Evolutionary conservation across 768 basidiomycete species (phyloP).

Genomic region (Gelatoporia subvermispora): DNA sequence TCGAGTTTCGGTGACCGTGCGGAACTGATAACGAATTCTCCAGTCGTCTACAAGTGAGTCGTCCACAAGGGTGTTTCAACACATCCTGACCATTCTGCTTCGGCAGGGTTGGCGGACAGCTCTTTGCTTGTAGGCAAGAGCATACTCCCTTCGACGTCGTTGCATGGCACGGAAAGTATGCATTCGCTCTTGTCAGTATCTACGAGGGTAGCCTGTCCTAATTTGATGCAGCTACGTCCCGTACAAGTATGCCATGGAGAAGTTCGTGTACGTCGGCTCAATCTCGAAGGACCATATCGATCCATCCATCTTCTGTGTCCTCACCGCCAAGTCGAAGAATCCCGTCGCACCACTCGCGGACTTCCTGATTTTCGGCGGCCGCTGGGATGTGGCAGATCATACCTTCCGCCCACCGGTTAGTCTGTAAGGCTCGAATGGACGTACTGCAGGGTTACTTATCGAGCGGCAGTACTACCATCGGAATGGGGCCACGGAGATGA

Average conservation of each 20-base stretch:
- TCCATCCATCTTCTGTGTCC: slow-evolving; percentile 64
- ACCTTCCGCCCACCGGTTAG: slow-evolving; percentile 60
- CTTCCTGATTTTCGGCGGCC: slow-evolving; percentile 58
- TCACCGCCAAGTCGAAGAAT: slow-evolving; percentile 61
- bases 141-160: slow-evolving; percentile 73
- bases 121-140: slow-evolving; percentile 50
- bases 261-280: slow-evolving; percentile 58
- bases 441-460: neutral
- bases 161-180: slow-evolving; percentile 66
- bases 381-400: slow-evolving; percentile 57
- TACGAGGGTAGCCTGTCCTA: neutral
- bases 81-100: neutral
- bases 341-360: slow-evolving; percentile 55
- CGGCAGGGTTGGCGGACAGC: slow-evolving; percentile 47
- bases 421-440: neutral
- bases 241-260: slow-evolving; percentile 62
- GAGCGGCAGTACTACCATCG: slow-evolving; percentile 53
- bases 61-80: neutral
- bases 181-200: slow-evolving; percentile 2
- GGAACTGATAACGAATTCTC: neutral
- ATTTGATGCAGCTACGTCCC: slow-evolving; percentile 49
- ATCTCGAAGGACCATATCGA: slow-evolving; percentile 69
- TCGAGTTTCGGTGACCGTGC: neutral
- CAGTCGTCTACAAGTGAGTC: slow-evolving; percentile 46
- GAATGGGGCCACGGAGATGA: slow-evolving; percentile 58